Conservation (phyloP, 176 grass and related monocot species). For the Luzula sylvatica region DNA sequence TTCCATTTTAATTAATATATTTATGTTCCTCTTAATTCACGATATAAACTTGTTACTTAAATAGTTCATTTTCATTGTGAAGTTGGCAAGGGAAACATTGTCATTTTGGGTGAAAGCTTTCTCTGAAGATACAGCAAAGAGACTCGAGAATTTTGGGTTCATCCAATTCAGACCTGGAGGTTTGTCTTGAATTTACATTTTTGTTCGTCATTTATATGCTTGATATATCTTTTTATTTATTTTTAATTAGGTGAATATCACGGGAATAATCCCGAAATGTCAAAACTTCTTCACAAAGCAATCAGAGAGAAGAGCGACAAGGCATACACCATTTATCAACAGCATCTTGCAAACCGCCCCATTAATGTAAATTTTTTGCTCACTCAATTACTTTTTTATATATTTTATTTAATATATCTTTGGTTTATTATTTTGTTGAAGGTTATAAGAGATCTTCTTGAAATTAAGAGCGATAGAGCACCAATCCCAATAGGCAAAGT, state of each 20-base stretch:
- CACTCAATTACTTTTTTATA: not conserved
- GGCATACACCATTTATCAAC: conserved; percentile 89
- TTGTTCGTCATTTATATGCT: not conserved
- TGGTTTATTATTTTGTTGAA: conserved; percentile 27
- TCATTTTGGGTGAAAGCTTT: conserved; percentile 99
- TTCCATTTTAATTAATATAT: not conserved
- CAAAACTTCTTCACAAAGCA: conserved; percentile 96
- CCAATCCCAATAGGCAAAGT: conserved; percentile 96
- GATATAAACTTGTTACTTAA: not conserved
- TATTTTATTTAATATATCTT: conserved; percentile 2
- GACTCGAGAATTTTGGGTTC: conserved; percentile 96
- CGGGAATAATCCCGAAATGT: conserved; percentile 99
- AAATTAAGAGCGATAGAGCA: conserved; percentile 60
- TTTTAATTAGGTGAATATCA: conserved; percentile 76
- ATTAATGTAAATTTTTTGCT: conserved; percentile 76
- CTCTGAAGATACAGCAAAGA: conserved; percentile 96
- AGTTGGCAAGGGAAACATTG: conserved; percentile 90
- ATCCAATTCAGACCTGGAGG: conserved; percentile 99
- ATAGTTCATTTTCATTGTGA: conserved; percentile 12
- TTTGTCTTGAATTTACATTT: conserved; percentile 12
- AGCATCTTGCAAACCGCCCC: conserved; percentile 95
- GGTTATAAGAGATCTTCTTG: conserved; percentile 99
- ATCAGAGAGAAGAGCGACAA: conserved; percentile 90
- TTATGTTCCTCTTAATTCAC: not conserved
- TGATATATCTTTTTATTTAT: not conserved